A percentile compares a stretch with the other conserved stretches of the same genome.
Evolutionary conservation across 139 green algal genomes (phyloP).

Genomic region (Chara braunii): DNA sequence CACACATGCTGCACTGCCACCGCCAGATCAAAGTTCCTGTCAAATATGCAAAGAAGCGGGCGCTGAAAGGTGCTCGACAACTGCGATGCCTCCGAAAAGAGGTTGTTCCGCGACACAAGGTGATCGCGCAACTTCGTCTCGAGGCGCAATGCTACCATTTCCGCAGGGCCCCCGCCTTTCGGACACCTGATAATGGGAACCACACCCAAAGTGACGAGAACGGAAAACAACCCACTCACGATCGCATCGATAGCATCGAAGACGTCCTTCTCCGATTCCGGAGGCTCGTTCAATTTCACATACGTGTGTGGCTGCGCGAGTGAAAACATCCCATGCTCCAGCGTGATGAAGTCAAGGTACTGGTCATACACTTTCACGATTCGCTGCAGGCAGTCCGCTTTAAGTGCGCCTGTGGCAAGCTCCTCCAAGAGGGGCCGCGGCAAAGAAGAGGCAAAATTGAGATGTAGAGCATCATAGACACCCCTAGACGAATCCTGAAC

Average conservation of each 20-base stretch:
- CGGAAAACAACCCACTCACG: constrained; percentile 86
- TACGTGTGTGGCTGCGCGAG: constrained; percentile 75
- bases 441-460: constrained; percentile 83
- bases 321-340: constrained; percentile 82
- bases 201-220: constrained; percentile 74
- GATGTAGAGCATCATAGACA: constrained; percentile 84
- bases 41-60: constrained; percentile 91
- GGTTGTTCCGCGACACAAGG: constrained; percentile 45
- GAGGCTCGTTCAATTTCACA: constrained; percentile 84
- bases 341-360: constrained; percentile 78
- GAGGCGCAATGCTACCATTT: constrained; percentile 79
- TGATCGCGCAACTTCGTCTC: constrained; percentile 69
- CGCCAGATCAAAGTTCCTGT: constrained; percentile 94
- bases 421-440: constrained; percentile 66
- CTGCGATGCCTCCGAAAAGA: constrained; percentile 35
- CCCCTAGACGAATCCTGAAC: constrained; percentile 56
- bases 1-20: constrained; percentile 81
- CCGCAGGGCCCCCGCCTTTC: constrained; percentile 70
- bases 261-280: constrained; percentile 73
- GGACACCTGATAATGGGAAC: constrained; percentile 91
- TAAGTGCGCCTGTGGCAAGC: constrained; percentile 53
- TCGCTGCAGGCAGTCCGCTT: constrained; percentile 41
- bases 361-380: constrained; percentile 70
- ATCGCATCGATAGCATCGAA: constrained; percentile 64
- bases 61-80: constrained; percentile 48